phyloP scores from a whole-genome alignment of 2,329 filamentous ascomycete species.

The Hypoxylon sp. region DNA sequence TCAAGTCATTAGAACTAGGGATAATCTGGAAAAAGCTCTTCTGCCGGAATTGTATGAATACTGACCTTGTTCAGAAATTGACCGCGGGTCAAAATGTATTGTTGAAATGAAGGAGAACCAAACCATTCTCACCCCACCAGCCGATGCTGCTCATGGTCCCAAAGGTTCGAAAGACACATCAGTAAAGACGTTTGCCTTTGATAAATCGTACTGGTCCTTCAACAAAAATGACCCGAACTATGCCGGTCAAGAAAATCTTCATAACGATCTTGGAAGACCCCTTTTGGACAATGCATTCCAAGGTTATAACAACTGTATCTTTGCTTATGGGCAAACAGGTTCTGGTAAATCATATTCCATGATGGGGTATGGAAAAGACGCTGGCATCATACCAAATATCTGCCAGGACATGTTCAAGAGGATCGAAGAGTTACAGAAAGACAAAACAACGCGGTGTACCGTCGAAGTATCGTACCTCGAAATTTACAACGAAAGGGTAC shows the following conservation, averaged over 20 bases:
- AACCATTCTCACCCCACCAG: conserved; percentile 85
- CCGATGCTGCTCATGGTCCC: conserved; percentile 68
- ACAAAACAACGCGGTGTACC: conserved; percentile 86
- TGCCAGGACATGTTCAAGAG: conserved; percentile 97
- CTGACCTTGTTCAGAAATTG: conserved; percentile 75
- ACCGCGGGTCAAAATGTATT: conserved; percentile 94
- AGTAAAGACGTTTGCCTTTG: conserved; percentile 92
- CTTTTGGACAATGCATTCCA: conserved; percentile 98
- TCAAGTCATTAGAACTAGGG: conserved; percentile 7
- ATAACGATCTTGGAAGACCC: conserved; percentile 88
- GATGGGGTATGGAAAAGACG: conserved; percentile 98
- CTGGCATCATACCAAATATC: conserved; percentile 96
- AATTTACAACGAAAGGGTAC: conserved; percentile 98
- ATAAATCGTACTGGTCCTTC: conserved; percentile 99
- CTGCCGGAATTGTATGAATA: conserved; percentile 14
- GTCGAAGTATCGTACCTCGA: conserved; percentile 99
- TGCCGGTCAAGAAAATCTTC: conserved; percentile 90
- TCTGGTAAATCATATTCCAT: conserved; percentile 99
- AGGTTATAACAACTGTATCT: conserved; percentile 99
- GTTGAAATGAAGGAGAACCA: conserved; percentile 96
- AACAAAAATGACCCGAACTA: conserved; percentile 84
- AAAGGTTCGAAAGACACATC: conserved; percentile 80
- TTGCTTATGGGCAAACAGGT: conserved; percentile 97
- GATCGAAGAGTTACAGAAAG: conserved; percentile 78
- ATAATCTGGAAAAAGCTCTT: conserved; percentile 1